Base-by-base conservation (phyloP, 495 filamentous ascomycete genomes). In the Xeromyces bisporus region DNA sequence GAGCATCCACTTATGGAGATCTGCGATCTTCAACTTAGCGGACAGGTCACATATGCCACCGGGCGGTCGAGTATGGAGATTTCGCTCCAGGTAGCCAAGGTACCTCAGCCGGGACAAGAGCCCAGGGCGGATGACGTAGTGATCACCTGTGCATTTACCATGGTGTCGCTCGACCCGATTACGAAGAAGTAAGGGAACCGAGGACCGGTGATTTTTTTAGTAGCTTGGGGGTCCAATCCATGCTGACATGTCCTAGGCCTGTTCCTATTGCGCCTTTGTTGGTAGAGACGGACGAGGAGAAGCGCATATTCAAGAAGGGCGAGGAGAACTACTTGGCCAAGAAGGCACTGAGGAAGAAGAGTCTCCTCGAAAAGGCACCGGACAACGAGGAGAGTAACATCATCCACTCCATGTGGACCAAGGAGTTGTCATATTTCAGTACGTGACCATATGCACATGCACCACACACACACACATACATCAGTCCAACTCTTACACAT, bases 51-150 rank as follows among this genome's bases (percentile, higher is more conserved):
- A 0, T 87, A 82, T 54, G 75, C 77, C 0, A 80, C 81, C 1
- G 82, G 82, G 0, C 64, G 75, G 31, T 80, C 73, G 21, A 83
- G 77, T 47, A 80, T 86, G 64, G 82, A 87, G 39, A 67, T 91
- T 11, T 79, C 78, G 0, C 55, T 80, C 20, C 76, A 83, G 47
- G 77, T 84, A 7, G 68, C 75, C 6, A 76, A 77, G 49, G 71
- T 55, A 0, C 64, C 55, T 15, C 62, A 68, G 0, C 55, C 66
- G 20, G 78, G 73, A 4, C 53, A 73, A 38, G 44, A 56, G 12
- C 60, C 64, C n/a, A 66, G 62, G 39, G 62, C 70, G 0, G 73
- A 77, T 24, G 80, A 84, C 51, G 58, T 84, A 4, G 40, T 87
- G 35, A 67, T 87, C 39, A 81, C 74, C 3, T 86, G 81, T 52